Conservation (phyloP, 192 early-diverging fungal genomes). For the Cetraspora pellucida region DNA sequence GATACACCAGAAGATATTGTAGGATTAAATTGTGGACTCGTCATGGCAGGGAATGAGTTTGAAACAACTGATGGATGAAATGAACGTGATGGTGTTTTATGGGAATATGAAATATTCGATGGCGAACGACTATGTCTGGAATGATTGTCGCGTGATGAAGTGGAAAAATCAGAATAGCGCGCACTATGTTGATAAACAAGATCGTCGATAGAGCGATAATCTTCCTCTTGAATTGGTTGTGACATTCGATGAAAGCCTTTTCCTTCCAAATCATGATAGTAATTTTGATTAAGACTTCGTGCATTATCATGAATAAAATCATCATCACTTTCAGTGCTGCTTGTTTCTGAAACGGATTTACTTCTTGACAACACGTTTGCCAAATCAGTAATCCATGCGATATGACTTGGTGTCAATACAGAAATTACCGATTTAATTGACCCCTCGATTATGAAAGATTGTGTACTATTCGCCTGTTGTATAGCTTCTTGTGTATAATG, state of each 20-base stretch:
- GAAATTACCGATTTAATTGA: conserved; percentile 19
- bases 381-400: conserved; percentile 49
- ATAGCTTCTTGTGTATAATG: conserved; percentile 29
- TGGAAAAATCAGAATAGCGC: background rate
- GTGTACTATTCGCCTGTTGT: conserved; percentile 29
- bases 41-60: background rate
- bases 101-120: background rate
- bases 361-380: conserved; percentile 12
- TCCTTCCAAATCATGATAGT: background rate
- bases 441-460: conserved; percentile 20
- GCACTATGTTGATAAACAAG: background rate
- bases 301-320: conserved; percentile 5
- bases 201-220: conserved; percentile 10
- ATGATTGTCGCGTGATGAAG: too few relatives aligned
- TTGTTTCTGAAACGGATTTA: background rate
- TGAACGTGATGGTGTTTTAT: conserved; percentile 9
- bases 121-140: background rate
- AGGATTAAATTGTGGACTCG: background rate
- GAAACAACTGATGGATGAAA: background rate
- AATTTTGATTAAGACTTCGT: background rate
- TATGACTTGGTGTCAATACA: conserved; percentile 44
- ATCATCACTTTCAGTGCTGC: conserved; percentile 27
- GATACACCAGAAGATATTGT: conserved; percentile 4
- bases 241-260: background rate
- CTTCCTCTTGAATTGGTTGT: background rate